Evolutionary conservation across 768 basidiomycete genomes (phyloP).

Genomic region (Postia placenta): DNA sequence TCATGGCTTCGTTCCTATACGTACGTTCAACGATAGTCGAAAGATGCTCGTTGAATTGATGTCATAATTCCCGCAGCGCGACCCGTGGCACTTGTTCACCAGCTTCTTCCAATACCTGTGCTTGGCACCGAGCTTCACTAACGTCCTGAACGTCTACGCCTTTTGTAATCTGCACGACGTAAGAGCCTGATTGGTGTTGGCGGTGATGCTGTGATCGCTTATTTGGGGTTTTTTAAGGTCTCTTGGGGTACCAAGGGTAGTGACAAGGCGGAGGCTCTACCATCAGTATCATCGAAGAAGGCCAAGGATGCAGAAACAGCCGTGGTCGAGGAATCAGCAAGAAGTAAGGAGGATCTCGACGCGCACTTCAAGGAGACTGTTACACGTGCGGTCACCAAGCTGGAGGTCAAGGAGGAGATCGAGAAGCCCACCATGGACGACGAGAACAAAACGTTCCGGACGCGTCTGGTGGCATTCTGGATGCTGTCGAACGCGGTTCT

Average conservation of each 20-base stretch:
- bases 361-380: slow-evolving; percentile 89
- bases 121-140: slow-evolving; percentile 89
- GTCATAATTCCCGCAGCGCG: slow-evolving; percentile 48
- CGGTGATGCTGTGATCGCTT: neutral
- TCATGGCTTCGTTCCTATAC: slow-evolving; percentile 79
- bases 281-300: slow-evolving; percentile 84
- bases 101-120: slow-evolving; percentile 89
- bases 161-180: slow-evolving; percentile 96
- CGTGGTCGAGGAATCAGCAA: slow-evolving; percentile 82
- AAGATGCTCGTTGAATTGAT: neutral
- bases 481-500: slow-evolving; percentile 68
- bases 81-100: slow-evolving; percentile 97
- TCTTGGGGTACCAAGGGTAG: slow-evolving; percentile 95
- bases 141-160: slow-evolving; percentile 93
- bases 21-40: slow-evolving; percentile 37
- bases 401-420: slow-evolving; percentile 53
- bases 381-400: slow-evolving; percentile 75
- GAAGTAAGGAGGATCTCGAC: slow-evolving; percentile 85
- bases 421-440: slow-evolving; percentile 88
- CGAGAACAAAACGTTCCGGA: slow-evolving; percentile 89
- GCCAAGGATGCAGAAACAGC: slow-evolving; percentile 62
- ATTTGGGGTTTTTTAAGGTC: slow-evolving; percentile 36
- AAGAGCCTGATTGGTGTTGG: slow-evolving; percentile 13
- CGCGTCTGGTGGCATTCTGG: slow-evolving; percentile 79
- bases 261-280: slow-evolving; percentile 90